Evolutionary conservation across 345 rosid species (phyloP), one percentile per base, ranked within the genome.

Genomic region (Bruguiera gymnorhiza): DNA sequence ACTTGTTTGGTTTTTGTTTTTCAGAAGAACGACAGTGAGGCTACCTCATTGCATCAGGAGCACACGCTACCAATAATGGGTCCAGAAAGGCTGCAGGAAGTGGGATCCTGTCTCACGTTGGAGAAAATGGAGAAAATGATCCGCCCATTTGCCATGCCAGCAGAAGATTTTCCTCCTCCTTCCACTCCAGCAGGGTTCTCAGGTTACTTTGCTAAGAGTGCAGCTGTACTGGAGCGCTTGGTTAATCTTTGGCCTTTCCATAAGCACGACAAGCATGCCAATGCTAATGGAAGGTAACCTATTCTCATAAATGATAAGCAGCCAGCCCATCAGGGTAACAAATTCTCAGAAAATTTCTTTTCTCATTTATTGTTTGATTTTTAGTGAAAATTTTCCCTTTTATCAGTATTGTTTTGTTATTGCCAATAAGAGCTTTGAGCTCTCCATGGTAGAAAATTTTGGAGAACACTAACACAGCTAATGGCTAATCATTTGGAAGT

Each of bases 31-130:
- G 93, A 86, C 68, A 68, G 78, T 37, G 85, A 87, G 73, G 96
- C 93, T 7, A 77, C 84, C 26, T 86, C 90, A 21, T 81, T 92
- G 77, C 96, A 83, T 46, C 84, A 89, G 83, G 99, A 96, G 80
- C 99, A 96, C 81, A 90, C 95, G 9, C 87, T 96, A 60, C 99
- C 97, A 16, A 89, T 96, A 77, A 96, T 87, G 96, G 96, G 99
- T 62, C 98, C 97, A 34, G 99, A 96, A 78, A 92, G 98, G 85
- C 84, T 96, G 56, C 99, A 96, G 72, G 98, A 92, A 78, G 91
- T 79, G 30, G 89, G 84, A 75, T 87, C 97, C 1, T 92, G 83
- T 76, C 89, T 89, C 63, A 88, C 97, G 31, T 84, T 96, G 50
- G 97, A 89, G 80, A 88, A 87, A 83, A 86, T 92, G 95, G 98